Base-by-base conservation (phyloP, 805 yeast species). In the Sugiyamaella americana region DNA sequence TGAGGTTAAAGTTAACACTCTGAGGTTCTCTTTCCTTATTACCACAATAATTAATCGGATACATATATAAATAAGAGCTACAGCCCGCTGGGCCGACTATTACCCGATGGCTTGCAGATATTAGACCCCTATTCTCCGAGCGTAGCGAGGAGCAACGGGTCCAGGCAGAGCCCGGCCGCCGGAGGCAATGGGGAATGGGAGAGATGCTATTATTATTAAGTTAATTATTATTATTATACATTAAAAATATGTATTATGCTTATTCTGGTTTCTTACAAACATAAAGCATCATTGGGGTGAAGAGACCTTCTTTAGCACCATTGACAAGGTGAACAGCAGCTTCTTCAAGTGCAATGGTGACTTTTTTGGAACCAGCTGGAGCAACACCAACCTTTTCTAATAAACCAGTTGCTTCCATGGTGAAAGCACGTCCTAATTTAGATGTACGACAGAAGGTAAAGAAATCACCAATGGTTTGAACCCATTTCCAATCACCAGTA, bases 211-310 rank as follows among this genome's bases (percentile, higher is more conserved):
- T 26, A 26, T 26, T 26, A 26, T 26, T 13, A 13, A 8, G 13
- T 26, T 26, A 26, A 13, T 26, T 26, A 13, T 13, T 8, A 26
- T 26, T 8, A 8, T 26, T 8, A 13, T 26, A 26, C 11, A 8
- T 8, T 26, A 26, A 8, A 26, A 26, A 13, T 8, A 26, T 26
- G 13, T 26, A 8, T 16, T 35, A 13, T 13, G 18, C 18, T 41
- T 48, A 37, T 44, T 53, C 64, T 54, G 98, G 98, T 72, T 91
- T 91, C 72, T 78, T 83, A 58, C 78, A 88, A 55, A 93, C 79
- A 64, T 81, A 91, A 65, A 93, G 75, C 93, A 87, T 85, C 98
- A 93, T 93, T 61, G 98, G 98, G 36, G 98, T 91, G 73, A 93
- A 93, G 56, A 93, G 74, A 60, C 84, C 82, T 67, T 83, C 75